A percentile compares a stretch with the other conserved stretches of the same genome.
phyloP scores from a whole-genome alignment of 2,329 filamentous ascomycete species.

The Ascochyta rabiei region DNA sequence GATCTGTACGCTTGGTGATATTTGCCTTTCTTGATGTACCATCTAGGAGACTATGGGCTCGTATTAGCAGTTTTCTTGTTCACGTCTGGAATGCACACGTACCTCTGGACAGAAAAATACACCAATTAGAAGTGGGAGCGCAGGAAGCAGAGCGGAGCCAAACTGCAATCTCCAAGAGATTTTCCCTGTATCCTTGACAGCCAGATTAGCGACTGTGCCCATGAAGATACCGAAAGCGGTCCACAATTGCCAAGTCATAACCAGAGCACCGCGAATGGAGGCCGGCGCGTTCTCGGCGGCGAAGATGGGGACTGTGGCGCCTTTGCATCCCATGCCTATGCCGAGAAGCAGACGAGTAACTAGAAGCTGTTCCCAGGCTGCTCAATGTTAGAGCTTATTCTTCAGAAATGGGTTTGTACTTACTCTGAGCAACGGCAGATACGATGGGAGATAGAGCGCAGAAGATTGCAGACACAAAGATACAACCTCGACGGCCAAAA shows the following conservation, averaged over 20 bases:
- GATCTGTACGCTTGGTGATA: conserved; percentile 47
- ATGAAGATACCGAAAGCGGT: conserved; percentile 55
- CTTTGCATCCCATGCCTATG: conserved; percentile 56
- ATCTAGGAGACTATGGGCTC: conserved; percentile 18
- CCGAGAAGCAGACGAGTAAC: conserved; percentile 47
- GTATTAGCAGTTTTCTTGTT: conserved; percentile 23
- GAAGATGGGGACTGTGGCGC: conserved; percentile 53
- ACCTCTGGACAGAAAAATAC: conserved; percentile 46
- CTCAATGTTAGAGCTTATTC: background rate
- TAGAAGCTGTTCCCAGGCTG: conserved; percentile 49
- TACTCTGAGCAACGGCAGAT: conserved; percentile 25
- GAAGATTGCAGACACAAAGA: conserved; percentile 30
- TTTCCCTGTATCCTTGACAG: conserved; percentile 43
- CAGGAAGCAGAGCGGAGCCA: conserved; percentile 30
- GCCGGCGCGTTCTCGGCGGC: conserved; percentile 57
- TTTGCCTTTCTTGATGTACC: conserved; percentile 47
- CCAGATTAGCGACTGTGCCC: conserved; percentile 49
- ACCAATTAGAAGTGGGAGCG: conserved; percentile 23
- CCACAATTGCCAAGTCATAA: conserved; percentile 56
- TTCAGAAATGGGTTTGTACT: conserved; percentile 15
- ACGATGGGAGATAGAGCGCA: conserved; percentile 26
- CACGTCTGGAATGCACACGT: conserved; percentile 42
- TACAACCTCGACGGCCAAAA: conserved; percentile 30
- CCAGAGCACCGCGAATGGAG: conserved; percentile 56
- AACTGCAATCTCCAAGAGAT: conserved; percentile 33